Conservation (phyloP, 306 rosid genomes). For the Cicer bijugum region DNA sequence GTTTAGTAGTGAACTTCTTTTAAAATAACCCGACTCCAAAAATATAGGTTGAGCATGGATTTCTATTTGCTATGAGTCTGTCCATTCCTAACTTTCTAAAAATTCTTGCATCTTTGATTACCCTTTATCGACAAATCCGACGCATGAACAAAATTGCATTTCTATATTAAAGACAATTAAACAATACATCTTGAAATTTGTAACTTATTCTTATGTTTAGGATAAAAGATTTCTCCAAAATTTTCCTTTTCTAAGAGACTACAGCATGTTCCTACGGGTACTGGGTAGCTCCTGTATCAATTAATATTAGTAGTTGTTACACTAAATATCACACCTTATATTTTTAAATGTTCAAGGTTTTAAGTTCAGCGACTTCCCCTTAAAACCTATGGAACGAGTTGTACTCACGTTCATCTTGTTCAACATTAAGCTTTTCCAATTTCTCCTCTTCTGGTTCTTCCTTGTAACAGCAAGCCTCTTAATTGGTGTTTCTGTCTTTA, state of each 20-base stretch:
- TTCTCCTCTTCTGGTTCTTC: slow-evolving; percentile 5
- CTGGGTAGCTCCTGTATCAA: too few species aligned
- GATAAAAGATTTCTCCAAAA: too few species aligned
- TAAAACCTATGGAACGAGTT: neutral
- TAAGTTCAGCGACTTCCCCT: neutral
- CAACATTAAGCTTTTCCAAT: neutral
- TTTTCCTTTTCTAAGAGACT: too few species aligned
- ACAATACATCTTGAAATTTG: too few species aligned
- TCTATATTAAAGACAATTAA: too few species aligned
- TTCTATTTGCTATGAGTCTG: neutral
- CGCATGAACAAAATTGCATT: neutral
- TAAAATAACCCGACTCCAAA: neutral
- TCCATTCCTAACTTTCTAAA: neutral
- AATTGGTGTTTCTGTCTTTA: neutral
- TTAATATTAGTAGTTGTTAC: neutral
- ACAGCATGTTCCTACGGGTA: too few species aligned
- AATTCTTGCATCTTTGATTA: neutral
- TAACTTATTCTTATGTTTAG: too few species aligned
- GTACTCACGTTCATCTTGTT: neutral
- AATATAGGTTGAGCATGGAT: neutral
- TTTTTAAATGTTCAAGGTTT: neutral
- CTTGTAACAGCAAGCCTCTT: neutral
- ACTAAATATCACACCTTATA: neutral
- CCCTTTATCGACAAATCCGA: neutral
- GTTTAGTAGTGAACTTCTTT: neutral